Evolutionary conservation across 306 rosid species (phyloP), one percentile per base, ranked within the genome.

Genomic region (Coriaria nepalensis): DNA sequence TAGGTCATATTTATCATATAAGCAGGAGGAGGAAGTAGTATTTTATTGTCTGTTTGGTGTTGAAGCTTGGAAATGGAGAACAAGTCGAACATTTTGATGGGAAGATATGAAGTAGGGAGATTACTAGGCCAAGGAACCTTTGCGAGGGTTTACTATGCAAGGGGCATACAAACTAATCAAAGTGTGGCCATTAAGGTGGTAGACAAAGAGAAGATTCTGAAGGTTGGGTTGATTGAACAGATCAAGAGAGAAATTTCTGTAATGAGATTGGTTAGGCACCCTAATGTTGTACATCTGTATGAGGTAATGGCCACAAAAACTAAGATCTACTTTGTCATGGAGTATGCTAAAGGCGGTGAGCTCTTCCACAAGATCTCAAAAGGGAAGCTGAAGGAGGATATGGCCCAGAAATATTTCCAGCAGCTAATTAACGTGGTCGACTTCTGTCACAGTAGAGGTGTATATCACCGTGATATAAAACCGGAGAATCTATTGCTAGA

Each of bases 261-360:
- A 37, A 83, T 87, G 96, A 80, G 76, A 52, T 49, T 65, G 68
- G 87, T 83, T 55, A 73, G 74, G 41, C 94, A 87, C 64, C 96
- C 93, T 12, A 80, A 83, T 65, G 53, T 87, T 33, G 55, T 87
- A 50, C 80, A 76, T 50, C 82, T 87, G 11, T 69, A 73, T 49
- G 96, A 87, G 76, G 93, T 87, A 56, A 73, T 87, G 96, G 96
- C 93, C 33, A 87, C 84, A 43, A 87, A 75, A 73, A 78, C 65
- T 38, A 87, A 83, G 79, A 87, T 87, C 62, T 87, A 80, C 73
- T 75, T 87, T 59, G 83, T 78, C 48, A 60, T 87, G 49, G 96
- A 87, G 67, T 83, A 63, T 76, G 96, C 94, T 8, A 80, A 83
- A 69, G 94, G 96, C 0, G 94, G 94, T 10, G 96, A 87, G 67